A percentile compares a stretch with the other conserved stretches of the same genome.
Evolutionary conservation across 495 filamentous ascomycete species (phyloP).

Genomic region (Thermochaetoides thermophila): DNA sequence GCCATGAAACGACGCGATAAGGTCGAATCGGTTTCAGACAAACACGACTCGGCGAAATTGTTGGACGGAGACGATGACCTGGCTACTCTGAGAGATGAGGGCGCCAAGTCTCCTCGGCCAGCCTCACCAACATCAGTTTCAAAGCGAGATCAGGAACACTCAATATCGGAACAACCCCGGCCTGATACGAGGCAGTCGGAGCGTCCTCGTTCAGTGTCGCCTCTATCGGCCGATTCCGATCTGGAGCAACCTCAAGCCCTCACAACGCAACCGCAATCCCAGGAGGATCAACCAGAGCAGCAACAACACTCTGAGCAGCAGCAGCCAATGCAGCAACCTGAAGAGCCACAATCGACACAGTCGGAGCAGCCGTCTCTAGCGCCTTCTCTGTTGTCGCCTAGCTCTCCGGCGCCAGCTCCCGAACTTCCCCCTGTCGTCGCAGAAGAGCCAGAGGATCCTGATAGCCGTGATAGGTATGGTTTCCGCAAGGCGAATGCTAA

Average conservation of each 20-base stretch:
- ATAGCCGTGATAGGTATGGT: constrained; percentile 65
- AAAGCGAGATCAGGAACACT: not conserved
- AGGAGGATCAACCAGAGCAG: no score
- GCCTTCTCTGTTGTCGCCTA: not conserved
- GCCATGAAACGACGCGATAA: constrained; percentile 9
- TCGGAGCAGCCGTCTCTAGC: no score
- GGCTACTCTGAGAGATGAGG: not conserved
- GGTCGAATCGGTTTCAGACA: constrained; percentile 8
- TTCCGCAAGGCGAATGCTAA: constrained; percentile 82
- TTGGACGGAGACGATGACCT: constrained; percentile 14
- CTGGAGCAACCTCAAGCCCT: no score
- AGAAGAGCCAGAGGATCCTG: constrained; percentile 19
- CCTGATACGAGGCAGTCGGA: no score
- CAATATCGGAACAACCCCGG: not conserved
- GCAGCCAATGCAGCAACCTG: no score
- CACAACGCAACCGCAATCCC: no score
- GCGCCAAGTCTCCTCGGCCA: constrained; percentile 3
- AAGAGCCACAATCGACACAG: no score
- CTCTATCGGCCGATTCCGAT: no score
- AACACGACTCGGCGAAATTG: constrained; percentile 20
- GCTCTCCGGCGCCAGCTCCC: not conserved
- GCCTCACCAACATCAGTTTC: not conserved
- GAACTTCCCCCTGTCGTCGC: constrained; percentile 7
- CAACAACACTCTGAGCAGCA: no score
- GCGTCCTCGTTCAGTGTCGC: no score